phyloP scores from a whole-genome alignment of 148 eudicot species.

The Chenopodium formosanum region DNA sequence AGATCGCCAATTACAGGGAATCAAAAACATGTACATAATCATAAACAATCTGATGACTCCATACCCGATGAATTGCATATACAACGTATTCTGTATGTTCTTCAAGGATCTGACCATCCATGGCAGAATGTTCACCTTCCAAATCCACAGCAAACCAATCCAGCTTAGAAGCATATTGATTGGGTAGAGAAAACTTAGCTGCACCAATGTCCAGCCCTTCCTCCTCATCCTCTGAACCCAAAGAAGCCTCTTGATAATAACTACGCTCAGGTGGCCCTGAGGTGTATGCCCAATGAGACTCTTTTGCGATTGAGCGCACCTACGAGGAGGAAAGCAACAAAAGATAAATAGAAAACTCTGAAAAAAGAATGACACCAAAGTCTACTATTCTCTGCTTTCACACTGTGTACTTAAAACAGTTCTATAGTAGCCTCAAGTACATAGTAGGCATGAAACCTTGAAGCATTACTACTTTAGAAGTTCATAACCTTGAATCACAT shows the following conservation, averaged over 20 bases:
- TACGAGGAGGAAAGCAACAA: conserved; percentile 29
- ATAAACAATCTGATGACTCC: conserved; percentile 19
- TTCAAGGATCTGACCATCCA: conserved; percentile 94
- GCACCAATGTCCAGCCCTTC: conserved; percentile 44
- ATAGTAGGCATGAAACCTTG: neutral
- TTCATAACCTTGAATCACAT: neutral
- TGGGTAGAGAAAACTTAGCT: conserved; percentile 49
- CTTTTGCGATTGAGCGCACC: conserved; percentile 95
- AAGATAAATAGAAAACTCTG: neutral
- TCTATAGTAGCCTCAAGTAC: neutral
- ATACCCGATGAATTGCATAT: conserved; percentile 95
- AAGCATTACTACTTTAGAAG: neutral
- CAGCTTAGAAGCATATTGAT: conserved; percentile 60
- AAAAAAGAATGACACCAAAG: neutral
- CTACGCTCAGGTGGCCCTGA: conserved; percentile 74
- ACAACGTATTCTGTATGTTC: conserved; percentile 94
- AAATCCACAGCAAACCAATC: conserved; percentile 99
- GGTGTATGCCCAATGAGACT: conserved; percentile 92
- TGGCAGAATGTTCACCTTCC: conserved; percentile 98
- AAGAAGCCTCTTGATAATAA: conserved; percentile 65
- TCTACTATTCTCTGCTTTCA: neutral
- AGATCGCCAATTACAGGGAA: neutral
- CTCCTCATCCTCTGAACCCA: conserved; percentile 39
- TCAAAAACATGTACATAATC: neutral
- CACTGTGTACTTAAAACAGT: neutral